These are phyloP conservation scores for Ceratocystis eucalypticola DNA, from an alignment of 2,329 filamentous ascomycete species.

Conservation along the genomic window DNA sequence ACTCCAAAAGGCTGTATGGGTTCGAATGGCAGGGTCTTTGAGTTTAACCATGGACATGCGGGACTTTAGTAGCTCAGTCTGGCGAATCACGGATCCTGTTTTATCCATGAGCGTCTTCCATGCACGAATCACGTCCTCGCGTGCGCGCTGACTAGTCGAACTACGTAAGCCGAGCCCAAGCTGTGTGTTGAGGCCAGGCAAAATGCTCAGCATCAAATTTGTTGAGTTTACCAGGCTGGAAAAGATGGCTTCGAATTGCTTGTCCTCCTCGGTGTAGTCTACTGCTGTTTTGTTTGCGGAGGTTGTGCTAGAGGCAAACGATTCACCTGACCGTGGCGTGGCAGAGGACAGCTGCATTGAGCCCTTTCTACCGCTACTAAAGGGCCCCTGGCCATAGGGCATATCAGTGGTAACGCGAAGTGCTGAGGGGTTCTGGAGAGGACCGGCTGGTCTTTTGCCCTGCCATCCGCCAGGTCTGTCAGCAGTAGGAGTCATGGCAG, in stretches of 20 bases:
- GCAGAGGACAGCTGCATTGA: conserved; percentile 41
- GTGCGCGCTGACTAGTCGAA: conserved; percentile 44
- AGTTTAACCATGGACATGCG: conserved; percentile 69
- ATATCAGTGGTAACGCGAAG: conserved; percentile 44
- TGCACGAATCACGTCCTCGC: conserved; percentile 44
- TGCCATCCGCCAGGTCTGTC: conserved; percentile 34
- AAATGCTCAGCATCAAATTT: conserved; percentile 55
- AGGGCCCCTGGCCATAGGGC: conserved; percentile 35
- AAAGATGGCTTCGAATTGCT: conserved; percentile 71
- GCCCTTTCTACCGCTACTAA: conserved; percentile 26
- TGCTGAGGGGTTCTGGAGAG: conserved; percentile 38
- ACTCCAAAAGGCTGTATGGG: conserved; percentile 48
- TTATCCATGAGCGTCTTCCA: conserved; percentile 61
- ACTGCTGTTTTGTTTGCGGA: conserved; percentile 38
- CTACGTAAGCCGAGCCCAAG: conserved; percentile 50
- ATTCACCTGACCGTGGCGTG: conserved; percentile 75
- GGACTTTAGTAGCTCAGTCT: conserved; percentile 57
- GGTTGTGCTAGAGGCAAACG: conserved; percentile 47
- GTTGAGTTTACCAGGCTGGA: conserved; percentile 59
- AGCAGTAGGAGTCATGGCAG: conserved; percentile 39
- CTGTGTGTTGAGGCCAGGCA: conserved; percentile 57
- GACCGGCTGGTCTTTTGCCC: conserved; percentile 24
- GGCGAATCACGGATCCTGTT: conserved; percentile 55
- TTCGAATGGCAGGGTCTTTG: conserved; percentile 65
- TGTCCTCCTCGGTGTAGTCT: conserved; percentile 63